Evolutionary conservation across 2,329 filamentous ascomycete genomes (phyloP).

Genomic region (Lachnellula occidentalis): DNA sequence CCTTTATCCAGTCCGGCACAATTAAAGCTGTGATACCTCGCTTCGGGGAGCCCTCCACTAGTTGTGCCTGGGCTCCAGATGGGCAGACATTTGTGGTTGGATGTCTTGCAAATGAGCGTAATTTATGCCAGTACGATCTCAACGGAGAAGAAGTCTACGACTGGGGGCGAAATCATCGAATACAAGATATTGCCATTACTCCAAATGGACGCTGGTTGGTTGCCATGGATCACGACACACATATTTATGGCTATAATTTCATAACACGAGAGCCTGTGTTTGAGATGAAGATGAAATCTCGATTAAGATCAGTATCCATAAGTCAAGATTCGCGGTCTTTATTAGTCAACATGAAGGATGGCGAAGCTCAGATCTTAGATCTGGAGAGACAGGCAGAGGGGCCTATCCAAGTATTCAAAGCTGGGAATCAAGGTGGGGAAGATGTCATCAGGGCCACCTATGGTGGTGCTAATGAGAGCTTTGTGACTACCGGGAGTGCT

Average conservation of each 20-base stretch:
- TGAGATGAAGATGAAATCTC: conserved; percentile 62
- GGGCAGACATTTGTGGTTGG: conserved; percentile 74
- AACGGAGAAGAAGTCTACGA: conserved; percentile 56
- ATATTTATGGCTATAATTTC: conserved; percentile 79
- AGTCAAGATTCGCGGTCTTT: conserved; percentile 76
- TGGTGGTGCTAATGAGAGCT: conserved; percentile 86
- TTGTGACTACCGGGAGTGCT: conserved; percentile 88
- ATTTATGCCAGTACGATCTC: conserved; percentile 67
- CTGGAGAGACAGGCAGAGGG: conserved; percentile 56
- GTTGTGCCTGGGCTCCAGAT: conserved; percentile 83
- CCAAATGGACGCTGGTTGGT: conserved; percentile 75
- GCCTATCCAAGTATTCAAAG: conserved; percentile 62
- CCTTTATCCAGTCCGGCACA: conserved; percentile 49
- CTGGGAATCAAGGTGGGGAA: conserved; percentile 67
- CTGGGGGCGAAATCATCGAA: conserved; percentile 66
- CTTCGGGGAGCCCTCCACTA: conserved; percentile 80
- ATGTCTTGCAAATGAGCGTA: conserved; percentile 61
- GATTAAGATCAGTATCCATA: conserved; percentile 74
- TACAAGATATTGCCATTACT: conserved; percentile 81
- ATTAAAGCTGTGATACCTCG: conserved; percentile 59
- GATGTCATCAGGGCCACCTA: conserved; percentile 79
- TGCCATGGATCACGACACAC: conserved; percentile 64
- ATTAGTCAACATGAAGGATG: conserved; percentile 75
- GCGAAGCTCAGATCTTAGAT: conserved; percentile 73
- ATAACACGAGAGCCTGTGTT: conserved; percentile 68